Evolutionary conservation across 106 monocot species (phyloP).

Genomic region (Allium cepa): DNA sequence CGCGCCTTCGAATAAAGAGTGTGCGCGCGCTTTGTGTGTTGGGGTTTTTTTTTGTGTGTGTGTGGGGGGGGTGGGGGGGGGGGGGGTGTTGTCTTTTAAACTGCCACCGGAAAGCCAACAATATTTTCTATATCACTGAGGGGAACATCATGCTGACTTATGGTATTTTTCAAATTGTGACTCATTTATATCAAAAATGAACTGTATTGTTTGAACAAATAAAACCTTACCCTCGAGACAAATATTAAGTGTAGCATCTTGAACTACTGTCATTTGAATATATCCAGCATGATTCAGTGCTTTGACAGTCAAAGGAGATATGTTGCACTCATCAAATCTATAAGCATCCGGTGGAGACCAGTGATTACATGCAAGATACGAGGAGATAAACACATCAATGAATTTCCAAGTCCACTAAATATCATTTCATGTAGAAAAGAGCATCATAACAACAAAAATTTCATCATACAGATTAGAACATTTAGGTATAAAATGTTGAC

Average conservation of each 20-base stretch:
- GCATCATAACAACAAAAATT: not conserved
- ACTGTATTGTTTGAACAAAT: not conserved
- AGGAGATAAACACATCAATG: too few species aligned
- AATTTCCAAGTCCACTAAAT: too few species aligned
- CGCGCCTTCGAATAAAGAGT: too few species aligned
- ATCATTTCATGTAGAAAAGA: not conserved
- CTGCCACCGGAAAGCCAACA: too few species aligned
- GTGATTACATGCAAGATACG: not conserved
- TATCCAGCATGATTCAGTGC: slow-evolving; percentile 78
- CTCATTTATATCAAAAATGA: not conserved
- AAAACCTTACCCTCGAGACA: slow-evolving; percentile 71
- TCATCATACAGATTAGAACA: too few species aligned
- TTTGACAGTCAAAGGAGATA: slow-evolving; percentile 79
- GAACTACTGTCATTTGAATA: slow-evolving; percentile 61
- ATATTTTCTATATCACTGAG: too few species aligned
- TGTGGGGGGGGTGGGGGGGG: too few species aligned
- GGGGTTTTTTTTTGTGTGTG: too few species aligned
- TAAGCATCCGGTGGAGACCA: not conserved
- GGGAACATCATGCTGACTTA: too few species aligned
- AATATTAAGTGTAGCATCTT: slow-evolving; percentile 67
- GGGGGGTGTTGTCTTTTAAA: too few species aligned
- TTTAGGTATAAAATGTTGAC: too few species aligned
- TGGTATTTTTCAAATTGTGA: not conserved
- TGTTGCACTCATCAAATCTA: slow-evolving; percentile 80
- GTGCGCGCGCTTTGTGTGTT: too few species aligned